These are phyloP conservation scores for Dendrobium huoshanense DNA, from an alignment of 106 monocot species.

Conservation along the genomic window DNA sequence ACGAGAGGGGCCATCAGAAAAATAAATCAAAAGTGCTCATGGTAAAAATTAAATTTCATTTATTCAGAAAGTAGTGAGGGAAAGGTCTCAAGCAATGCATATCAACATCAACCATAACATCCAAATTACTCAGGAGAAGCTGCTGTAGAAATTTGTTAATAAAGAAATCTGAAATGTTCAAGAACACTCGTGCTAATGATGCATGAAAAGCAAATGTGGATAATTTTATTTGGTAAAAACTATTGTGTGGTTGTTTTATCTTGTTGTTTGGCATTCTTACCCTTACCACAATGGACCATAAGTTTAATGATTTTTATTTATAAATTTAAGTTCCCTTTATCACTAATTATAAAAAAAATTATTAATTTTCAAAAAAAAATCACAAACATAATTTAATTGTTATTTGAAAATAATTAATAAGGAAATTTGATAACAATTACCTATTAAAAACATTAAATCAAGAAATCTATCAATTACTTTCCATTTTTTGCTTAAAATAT, in stretches of 20 bases:
- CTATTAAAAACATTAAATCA: too few relatives aligned
- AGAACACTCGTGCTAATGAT: neutral
- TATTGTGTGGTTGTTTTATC: neutral
- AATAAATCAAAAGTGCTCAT: neutral
- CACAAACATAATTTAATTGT: too few relatives aligned
- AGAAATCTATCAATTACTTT: neutral
- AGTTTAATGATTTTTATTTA: too few relatives aligned
- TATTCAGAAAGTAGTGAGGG: neutral
- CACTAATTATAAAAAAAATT: too few relatives aligned
- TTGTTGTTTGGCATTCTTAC: neutral
- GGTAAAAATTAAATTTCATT: neutral
- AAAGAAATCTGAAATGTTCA: neutral
- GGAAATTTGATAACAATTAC: too few relatives aligned
- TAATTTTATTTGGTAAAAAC: neutral
- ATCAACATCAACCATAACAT: conserved; percentile 2
- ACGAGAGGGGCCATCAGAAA: neutral
- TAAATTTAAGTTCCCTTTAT: too few relatives aligned
- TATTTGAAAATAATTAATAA: too few relatives aligned
- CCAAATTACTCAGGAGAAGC: neutral
- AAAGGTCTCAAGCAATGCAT: neutral
- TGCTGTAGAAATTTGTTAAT: neutral
- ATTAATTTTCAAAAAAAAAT: too few relatives aligned
- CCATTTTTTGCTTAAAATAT: neutral
- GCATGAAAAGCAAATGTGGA: neutral
- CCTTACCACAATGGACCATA: neutral